Base-by-base conservation (phyloP, 2,329 filamentous ascomycete species). In the Periglandula ipomoeae region DNA sequence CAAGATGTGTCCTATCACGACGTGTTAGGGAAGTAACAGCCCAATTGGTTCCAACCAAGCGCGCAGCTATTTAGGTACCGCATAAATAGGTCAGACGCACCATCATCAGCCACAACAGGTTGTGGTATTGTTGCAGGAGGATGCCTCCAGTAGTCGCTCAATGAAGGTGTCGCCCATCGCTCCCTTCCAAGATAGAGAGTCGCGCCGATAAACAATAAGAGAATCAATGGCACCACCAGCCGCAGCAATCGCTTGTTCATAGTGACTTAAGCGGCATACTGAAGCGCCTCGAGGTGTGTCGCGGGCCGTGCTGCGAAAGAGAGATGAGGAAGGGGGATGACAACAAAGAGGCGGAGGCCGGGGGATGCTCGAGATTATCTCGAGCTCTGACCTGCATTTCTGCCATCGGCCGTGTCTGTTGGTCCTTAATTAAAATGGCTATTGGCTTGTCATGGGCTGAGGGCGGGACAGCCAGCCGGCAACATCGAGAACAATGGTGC, bases 1-100 rank as follows among this genome's bases (percentile, higher is more conserved):
- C 3, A 54, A 40, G 17, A 50, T 26, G 3, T 17, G 11, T 9
- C 52, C 52, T 48, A 3, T 13, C n/a, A n/a, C n/a, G n/a, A n/a
- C n/a, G n/a, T n/a, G n/a, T n/a, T n/a, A n/a, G n/a, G n/a, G n/a
- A n/a, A n/a, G n/a, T n/a, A n/a, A n/a, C n/a, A n/a, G n/a, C n/a
- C n/a, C n/a, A n/a, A n/a, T n/a, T n/a, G n/a, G n/a, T n/a, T n/a
- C n/a, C n/a, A n/a, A n/a, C n/a, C n/a, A n/a, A n/a, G n/a, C n/a
- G n/a, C n/a, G n/a, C n/a, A n/a, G n/a, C n/a, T n/a, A n/a, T n/a
- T n/a, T n/a, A n/a, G n/a, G n/a, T n/a, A n/a, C n/a, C 24, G 34
- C n/a, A 24, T 5, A 46, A 38, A 46, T 2, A 30, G 3, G 41
- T 6, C n/a, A 40, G 30, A 26, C 34, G 30, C 17, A 39, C 27